phyloP scores from a whole-genome alignment of 352 stramenopile genomes.

The Poterioochromonas sp. region DNA sequence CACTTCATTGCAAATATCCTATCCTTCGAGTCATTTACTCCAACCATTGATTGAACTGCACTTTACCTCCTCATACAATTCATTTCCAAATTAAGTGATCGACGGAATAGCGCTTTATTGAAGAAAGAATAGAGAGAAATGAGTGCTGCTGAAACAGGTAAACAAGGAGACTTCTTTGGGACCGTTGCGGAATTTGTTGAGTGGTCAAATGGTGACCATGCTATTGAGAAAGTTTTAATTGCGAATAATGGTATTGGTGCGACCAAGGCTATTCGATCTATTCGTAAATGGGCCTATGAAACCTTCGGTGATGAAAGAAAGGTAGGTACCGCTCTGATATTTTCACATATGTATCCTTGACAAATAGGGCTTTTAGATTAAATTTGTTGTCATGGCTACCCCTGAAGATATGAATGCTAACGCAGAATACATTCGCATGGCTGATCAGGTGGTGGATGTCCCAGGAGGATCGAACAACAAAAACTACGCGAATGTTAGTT shows the following conservation, averaged over 20 bases:
- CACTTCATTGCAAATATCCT: too few species aligned
- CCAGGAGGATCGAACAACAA: constrained; percentile 99
- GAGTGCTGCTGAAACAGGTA: too few species aligned
- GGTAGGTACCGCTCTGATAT: constrained; percentile 42
- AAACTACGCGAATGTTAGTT: constrained; percentile 99
- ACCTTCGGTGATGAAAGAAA: constrained; percentile 65
- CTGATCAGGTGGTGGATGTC: constrained; percentile 97
- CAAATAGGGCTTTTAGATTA: too few species aligned
- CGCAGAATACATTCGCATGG: constrained; percentile 99
- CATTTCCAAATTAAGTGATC: too few species aligned
- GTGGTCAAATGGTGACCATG: constrained; percentile 41
- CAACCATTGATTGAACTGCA: too few species aligned
- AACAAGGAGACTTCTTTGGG: too few species aligned
- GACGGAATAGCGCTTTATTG: too few species aligned
- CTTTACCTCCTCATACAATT: too few species aligned
- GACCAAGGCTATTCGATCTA: constrained; percentile 97
- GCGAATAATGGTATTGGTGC: constrained; percentile 99
- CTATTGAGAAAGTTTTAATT: constrained; percentile 77
- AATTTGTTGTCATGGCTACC: constrained; percentile 99
- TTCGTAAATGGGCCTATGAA: constrained; percentile 97
- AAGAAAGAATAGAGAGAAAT: too few species aligned
- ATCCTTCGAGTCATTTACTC: too few species aligned
- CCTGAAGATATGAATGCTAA: constrained; percentile 97
- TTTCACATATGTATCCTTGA: too few species aligned
- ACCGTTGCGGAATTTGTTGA: constrained; percentile 48